Base-by-base conservation (phyloP, 148 eudicot genomes). In the Nepenthes gracilis region DNA sequence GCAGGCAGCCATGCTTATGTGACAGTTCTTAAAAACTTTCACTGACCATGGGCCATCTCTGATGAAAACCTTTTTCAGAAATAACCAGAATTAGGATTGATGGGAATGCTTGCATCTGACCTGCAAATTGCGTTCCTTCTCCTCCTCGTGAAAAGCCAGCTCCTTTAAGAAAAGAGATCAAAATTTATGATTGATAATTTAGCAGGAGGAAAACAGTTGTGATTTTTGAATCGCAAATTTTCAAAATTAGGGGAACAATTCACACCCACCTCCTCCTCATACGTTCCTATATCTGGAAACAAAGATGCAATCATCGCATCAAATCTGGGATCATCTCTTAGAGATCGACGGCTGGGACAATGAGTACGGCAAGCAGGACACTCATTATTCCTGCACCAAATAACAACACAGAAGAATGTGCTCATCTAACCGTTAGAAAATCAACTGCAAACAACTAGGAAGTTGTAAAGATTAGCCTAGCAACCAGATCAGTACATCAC, bases 331-430 rank as follows among this genome's bases (percentile, higher is more conserved):
- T 80, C 84, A 74, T 80, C 84, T 71, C 84, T 71, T 57, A 80
- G 64, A 67, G 84, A 80, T 59, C 84, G 84, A 35, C 84, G 84
- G 48, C 84, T 80, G 61, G 84, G 72, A 74, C 84, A 80, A 68
- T 80, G 84, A 34, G 74, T 80, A 54, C 84, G 84, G 70, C 84
- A 80, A 65, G 84, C 80, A 64, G 84, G 84, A 36, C 84, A 80
- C 60, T 80, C 84, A 33, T 80, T 80, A 62, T 80, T 80, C 67
- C 84, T 80, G 60, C 33, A 64, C 23, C 33, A 54, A 33, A 33
- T 54, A 61, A 9, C 15, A 55, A 47, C 33, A 35, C 33, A 14
- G 36, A 60, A 35, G 54, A 40, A 35, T 48, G 9, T 14, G 13
- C 8, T 0, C 4, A 14, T n/a, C 9, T 36, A 57, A 4, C 35